Percentiles rank a stretch among this genome's conserved stretches.
Conservation (phyloP, 1,284 basidiomycete species). For the Tremellales sp. region DNA sequence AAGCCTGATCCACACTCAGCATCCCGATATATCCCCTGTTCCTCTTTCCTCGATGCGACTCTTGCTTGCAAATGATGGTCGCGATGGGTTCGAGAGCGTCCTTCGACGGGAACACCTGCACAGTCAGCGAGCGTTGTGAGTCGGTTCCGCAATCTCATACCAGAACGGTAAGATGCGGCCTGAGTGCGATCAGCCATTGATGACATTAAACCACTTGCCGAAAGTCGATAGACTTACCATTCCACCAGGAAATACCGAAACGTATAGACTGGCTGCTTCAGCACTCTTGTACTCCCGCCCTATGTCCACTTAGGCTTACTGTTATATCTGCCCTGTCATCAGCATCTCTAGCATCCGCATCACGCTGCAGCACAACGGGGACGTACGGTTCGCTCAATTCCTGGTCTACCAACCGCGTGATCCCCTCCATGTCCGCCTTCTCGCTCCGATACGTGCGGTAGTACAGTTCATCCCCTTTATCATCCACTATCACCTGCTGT, state of each 20-base stretch:
- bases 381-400: slow-evolving; percentile 95
- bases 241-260: slow-evolving; percentile 84
- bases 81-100: slow-evolving; percentile 61
- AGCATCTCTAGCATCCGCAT: slow-evolving; percentile 1
- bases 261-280: slow-evolving; percentile 41
- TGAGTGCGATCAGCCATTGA: slow-evolving; percentile 46
- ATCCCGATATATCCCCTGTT: slow-evolving; percentile 97
- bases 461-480: slow-evolving; percentile 21
- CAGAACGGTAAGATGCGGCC: slow-evolving; percentile 90
- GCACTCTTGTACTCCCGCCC: slow-evolving; percentile 2
- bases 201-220: background rate
- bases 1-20: slow-evolving; percentile 78
- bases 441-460: slow-evolving; percentile 34
- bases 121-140: no score
- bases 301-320: slow-evolving; percentile 6
- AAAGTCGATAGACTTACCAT: slow-evolving; percentile 58
- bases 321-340: slow-evolving; percentile 21
- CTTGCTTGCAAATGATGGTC: slow-evolving; percentile 94
- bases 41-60: slow-evolving; percentile 66
- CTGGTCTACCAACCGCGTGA: slow-evolving; percentile 81
- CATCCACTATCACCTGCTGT: slow-evolving; percentile 7
- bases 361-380: background rate
- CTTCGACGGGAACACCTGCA: slow-evolving; percentile 24
- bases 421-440: slow-evolving; percentile 70
- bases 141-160: slow-evolving; percentile 48